Evolutionary conservation across 2,329 filamentous ascomycete species (phyloP), one percentile per base, ranked within the genome.

Genomic region (Coniosporium tulheliwenetii): DNA sequence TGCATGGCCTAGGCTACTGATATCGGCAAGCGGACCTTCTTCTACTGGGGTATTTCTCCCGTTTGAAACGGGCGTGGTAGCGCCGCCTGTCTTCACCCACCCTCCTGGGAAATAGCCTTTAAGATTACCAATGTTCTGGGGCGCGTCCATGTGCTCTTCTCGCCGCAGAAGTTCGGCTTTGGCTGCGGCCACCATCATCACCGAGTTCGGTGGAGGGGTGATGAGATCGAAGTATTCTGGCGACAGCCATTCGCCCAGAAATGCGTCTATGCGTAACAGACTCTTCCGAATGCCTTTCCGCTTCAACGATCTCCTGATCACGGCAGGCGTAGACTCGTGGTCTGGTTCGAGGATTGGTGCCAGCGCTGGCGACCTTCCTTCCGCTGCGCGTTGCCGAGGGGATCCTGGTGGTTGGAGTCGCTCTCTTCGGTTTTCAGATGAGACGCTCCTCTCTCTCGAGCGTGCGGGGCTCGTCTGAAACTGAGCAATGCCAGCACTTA

Each of bases 211-310:
- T 9, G 91, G 91, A 2, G 86, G 84, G 0, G 83, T 89, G 47
- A 95, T 95, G 40, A 82, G 73, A 46, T 94, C 86, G 53, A 89
- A 98, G 59, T 98, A 98, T 54, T 87, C 81, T 1, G 86, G 85
- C 2, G 82, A 84, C 29, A 96, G 70, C 91, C 91, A 98, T 67
- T 98, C 91, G 38, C 91, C 89, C 0, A 98, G 70, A 54, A 93
- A 95, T 0, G 87, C 81, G 60, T 98, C 91, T 5, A 98, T 71
- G 1, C 91, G 81, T 38, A 98, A 63, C 8, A 78, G 69, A 2
- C 74, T 65, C 47, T 75, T 81, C 10, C 50, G 44, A 44, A 53
- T 46, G 13, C 31, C 19, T 36, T 44, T 54, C 54, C 19, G 53
- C 14, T 48, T 50, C n/a, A 57, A 41, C 7, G 52, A 48, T 39